These are phyloP conservation scores for Kalmanozyma brasiliensis DNA, from an alignment of 1,284 basidiomycete genomes.

Conservation along the genomic window DNA sequence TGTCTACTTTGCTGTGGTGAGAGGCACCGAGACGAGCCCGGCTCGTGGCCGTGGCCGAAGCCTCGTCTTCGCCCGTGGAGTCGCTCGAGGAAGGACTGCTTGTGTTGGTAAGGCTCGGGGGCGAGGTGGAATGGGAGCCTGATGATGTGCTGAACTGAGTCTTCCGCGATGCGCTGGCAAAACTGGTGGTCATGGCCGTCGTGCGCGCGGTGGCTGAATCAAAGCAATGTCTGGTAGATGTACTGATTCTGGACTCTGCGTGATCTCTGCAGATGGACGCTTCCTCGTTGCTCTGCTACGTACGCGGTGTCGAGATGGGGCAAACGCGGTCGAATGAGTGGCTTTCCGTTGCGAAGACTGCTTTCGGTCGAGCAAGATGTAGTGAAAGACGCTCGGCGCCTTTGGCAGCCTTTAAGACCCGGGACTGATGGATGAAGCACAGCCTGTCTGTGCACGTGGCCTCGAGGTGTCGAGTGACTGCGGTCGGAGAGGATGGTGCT, in stretches of 20 bases:
- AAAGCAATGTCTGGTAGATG: no score
- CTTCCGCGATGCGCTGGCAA: slow-evolving; percentile 7
- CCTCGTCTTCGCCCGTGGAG: slow-evolving; percentile 44
- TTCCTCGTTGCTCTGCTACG: no score
- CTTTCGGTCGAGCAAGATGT: not conserved
- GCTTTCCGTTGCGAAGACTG: no score
- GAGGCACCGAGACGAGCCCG: slow-evolving; percentile 11
- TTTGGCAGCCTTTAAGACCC: not conserved
- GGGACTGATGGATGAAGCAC: slow-evolving; percentile 1
- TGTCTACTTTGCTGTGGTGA: slow-evolving; percentile 14
- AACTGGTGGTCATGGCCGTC: slow-evolving; percentile 43
- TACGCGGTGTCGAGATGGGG: no score
- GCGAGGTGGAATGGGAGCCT: slow-evolving; percentile 28
- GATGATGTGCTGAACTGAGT: slow-evolving; percentile 8
- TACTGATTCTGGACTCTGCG: no score
- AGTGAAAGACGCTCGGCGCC: not conserved
- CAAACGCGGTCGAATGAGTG: no score
- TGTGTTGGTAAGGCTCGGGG: slow-evolving; percentile 39
- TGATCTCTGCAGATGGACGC: no score
- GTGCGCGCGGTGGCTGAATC: not conserved
- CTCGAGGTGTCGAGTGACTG: not conserved
- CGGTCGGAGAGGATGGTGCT: no score
- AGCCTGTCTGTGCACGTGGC: not conserved
- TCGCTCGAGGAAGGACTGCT: slow-evolving; percentile 48
- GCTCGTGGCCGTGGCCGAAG: slow-evolving; percentile 19